A percentile compares a stretch with the other conserved stretches of the same genome.
These are phyloP conservation scores for Stramenopiles sp. DNA, from an alignment of 352 stramenopile genomes.

Conservation along the genomic window DNA sequence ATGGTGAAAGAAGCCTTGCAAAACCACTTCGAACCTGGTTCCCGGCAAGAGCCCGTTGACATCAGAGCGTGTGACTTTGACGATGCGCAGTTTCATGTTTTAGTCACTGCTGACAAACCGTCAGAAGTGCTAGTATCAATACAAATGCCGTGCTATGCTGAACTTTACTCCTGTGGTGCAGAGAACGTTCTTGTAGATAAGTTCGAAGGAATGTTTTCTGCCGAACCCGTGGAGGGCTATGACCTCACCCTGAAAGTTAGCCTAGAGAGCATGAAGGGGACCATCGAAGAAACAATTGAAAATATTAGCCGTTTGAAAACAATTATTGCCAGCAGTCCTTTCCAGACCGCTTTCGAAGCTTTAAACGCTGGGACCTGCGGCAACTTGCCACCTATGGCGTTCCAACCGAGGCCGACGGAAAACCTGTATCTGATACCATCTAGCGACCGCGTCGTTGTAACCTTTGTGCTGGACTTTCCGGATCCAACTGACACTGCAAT, in stretches of 20 bases:
- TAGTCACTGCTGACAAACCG: no score
- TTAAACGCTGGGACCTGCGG: conserved; percentile 37
- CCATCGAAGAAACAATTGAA: conserved; percentile 34
- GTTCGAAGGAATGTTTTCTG: no score
- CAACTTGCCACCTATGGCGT: conserved; percentile 40
- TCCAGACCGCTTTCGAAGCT: conserved; percentile 39
- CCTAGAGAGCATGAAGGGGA: conserved; percentile 43
- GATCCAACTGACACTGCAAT: conserved; percentile 73
- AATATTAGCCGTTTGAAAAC: background rate
- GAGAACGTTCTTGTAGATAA: no score
- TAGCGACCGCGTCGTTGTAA: conserved; percentile 61
- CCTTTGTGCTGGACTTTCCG: conserved; percentile 73
- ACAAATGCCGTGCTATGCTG: no score
- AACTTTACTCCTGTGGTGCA: no score
- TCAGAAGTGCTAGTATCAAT: no score
- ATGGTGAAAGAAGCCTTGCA: no score
- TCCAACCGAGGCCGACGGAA: conserved; percentile 58
- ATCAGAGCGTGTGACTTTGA: no score
- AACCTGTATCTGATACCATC: conserved; percentile 58
- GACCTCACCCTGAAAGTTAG: conserved; percentile 50
- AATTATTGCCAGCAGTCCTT: background rate
- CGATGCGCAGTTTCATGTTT: no score
- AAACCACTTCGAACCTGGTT: no score
- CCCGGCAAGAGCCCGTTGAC: no score
- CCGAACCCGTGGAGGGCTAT: no score